These are phyloP conservation scores for Neonothopanus nambi DNA, from an alignment of 1,284 basidiomycete genomes.

Conservation along the genomic window DNA sequence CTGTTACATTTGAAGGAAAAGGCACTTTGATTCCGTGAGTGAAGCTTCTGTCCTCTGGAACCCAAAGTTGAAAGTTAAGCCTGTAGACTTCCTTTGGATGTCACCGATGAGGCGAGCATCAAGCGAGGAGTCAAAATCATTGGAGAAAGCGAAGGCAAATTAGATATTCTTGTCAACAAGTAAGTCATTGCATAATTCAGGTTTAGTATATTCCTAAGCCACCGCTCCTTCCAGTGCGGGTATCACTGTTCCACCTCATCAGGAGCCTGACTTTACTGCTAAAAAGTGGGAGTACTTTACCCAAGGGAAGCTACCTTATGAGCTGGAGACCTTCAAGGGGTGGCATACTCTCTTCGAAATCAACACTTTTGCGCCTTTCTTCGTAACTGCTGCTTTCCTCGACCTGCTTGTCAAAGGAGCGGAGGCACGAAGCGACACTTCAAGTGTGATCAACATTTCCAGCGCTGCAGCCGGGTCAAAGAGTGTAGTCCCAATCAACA, in stretches of 20 bases:
- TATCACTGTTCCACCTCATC: too few species aligned
- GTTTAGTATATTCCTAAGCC: too few species aligned
- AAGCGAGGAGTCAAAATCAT: constrained; percentile 2
- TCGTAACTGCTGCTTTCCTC: constrained; percentile 3
- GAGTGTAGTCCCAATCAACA: not conserved
- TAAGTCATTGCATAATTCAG: not conserved
- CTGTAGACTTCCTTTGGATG: not conserved
- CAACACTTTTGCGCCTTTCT: constrained; percentile 4
- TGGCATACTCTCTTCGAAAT: constrained; percentile 4
- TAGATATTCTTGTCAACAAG: constrained; percentile 19
- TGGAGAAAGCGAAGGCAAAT: constrained; percentile 7
- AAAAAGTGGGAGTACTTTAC: too few species aligned
- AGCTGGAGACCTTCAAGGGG: not conserved
- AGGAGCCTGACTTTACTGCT: too few species aligned
- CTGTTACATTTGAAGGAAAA: constrained; percentile 12
- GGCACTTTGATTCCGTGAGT: constrained; percentile 9
- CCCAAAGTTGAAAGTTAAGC: not conserved
- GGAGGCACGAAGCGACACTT: constrained; percentile 21
- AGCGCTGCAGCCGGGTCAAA: constrained; percentile 27
- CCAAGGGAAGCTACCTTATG: not conserved
- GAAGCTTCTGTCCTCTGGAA: not conserved
- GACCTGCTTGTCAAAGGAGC: constrained; percentile 22
- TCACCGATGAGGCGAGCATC: constrained; percentile 11
- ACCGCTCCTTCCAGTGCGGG: too few species aligned
- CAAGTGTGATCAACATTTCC: constrained; percentile 35